A percentile compares a stretch with the other conserved stretches of the same genome.
Evolutionary conservation across 768 basidiomycete species (phyloP).

Genomic region (Mycena galericulata): DNA sequence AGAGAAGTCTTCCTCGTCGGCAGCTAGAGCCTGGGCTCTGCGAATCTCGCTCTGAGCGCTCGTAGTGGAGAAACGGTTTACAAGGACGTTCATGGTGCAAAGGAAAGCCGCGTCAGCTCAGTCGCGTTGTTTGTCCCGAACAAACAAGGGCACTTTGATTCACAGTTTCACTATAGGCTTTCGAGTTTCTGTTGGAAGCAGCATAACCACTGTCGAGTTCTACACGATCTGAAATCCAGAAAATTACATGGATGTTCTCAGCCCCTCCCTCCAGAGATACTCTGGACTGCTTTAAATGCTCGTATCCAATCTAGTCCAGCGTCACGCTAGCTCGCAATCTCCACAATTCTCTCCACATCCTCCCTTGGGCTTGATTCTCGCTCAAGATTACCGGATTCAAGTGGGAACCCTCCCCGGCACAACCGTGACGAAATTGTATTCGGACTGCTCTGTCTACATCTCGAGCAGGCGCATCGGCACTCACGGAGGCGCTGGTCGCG

Average conservation of each 20-base stretch:
- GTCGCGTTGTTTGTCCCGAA: conserved; percentile 47
- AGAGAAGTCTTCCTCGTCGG: conserved; percentile 72
- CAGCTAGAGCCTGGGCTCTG: conserved; percentile 58
- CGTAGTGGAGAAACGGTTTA: conserved; percentile 73
- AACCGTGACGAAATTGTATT: background rate
- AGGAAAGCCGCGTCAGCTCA: conserved; percentile 38
- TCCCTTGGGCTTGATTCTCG: conserved; percentile 27
- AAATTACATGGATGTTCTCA: too few relatives aligned
- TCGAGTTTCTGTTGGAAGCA: too few relatives aligned
- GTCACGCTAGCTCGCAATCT: conserved; percentile 10
- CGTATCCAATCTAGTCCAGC: conserved; percentile 15
- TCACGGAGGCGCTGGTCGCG: background rate
- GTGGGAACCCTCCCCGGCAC: background rate
- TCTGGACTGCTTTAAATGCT: conserved; percentile 16
- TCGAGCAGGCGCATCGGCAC: conserved; percentile 2
- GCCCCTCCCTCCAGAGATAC: conserved; percentile 20
- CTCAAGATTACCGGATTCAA: background rate
- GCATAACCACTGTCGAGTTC: too few relatives aligned
- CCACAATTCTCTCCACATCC: conserved; percentile 11
- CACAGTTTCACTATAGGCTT: too few relatives aligned
- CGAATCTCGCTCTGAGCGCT: conserved; percentile 61
- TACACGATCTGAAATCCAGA: too few relatives aligned
- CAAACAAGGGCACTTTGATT: too few relatives aligned
- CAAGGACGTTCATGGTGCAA: conserved; percentile 76
- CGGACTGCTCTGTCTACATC: conserved; percentile 18